Conservation (phyloP, 768 basidiomycete species). For the Amanita fuliginea region DNA sequence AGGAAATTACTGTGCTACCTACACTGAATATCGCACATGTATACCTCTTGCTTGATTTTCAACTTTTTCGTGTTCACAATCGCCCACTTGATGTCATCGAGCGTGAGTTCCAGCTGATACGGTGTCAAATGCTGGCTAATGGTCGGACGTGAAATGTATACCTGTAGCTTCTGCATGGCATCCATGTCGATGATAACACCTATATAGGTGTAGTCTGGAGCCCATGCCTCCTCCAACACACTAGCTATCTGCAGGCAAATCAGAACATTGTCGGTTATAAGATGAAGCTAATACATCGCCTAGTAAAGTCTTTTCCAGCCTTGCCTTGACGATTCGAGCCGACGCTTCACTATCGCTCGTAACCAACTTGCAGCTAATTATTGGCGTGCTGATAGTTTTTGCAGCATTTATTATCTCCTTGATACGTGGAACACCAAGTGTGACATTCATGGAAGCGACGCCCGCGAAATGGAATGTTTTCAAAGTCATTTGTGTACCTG, state of each 20-base stretch:
- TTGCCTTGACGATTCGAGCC: slow-evolving; percentile 93
- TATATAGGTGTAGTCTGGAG: slow-evolving; percentile 84
- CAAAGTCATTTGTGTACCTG: slow-evolving; percentile 98
- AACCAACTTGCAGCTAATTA: slow-evolving; percentile 93
- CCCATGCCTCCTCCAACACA: slow-evolving; percentile 94
- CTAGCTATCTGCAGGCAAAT: slow-evolving; percentile 59
- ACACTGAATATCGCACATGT: background rate
- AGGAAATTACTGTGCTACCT: slow-evolving; percentile 2
- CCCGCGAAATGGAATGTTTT: slow-evolving; percentile 99
- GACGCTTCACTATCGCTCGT: slow-evolving; percentile 82
- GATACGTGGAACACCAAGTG: slow-evolving; percentile 98
- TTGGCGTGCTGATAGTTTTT: slow-evolving; percentile 94
- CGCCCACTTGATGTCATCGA: slow-evolving; percentile 90
- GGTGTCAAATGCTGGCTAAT: background rate
- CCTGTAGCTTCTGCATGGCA: slow-evolving; percentile 84
- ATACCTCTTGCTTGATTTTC: slow-evolving; percentile 82
- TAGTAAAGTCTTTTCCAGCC: slow-evolving; percentile 88
- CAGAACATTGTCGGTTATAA: background rate
- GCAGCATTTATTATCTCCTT: slow-evolving; percentile 99
- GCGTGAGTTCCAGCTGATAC: slow-evolving; percentile 74
- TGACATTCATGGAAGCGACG: slow-evolving; percentile 99
- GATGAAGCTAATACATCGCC: slow-evolving; percentile 59
- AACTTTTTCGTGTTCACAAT: slow-evolving; percentile 81
- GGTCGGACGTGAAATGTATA: slow-evolving; percentile 15
- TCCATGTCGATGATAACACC: slow-evolving; percentile 86